Conservation (phyloP, 1,284 basidiomycete species). For the Ustilago tritici region DNA sequence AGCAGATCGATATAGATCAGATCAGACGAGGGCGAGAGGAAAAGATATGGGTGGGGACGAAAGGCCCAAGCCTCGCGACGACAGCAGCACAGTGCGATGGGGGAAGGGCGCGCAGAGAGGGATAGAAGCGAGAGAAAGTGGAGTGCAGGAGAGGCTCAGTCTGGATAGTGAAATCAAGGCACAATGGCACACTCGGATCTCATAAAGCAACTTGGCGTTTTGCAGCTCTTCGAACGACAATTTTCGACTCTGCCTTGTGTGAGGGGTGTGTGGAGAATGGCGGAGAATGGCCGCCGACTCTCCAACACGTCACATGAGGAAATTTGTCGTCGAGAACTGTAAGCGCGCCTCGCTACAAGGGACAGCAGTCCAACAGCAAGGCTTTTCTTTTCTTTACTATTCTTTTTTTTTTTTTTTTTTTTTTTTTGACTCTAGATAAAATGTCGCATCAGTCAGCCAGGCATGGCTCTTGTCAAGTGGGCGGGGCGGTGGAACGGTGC, state of each 20-base stretch:
- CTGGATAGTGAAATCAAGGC: neutral
- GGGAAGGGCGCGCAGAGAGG: neutral
- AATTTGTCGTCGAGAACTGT: neutral
- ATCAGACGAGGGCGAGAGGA: neutral
- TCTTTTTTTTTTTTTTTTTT: no score
- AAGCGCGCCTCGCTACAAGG: conserved; percentile 22
- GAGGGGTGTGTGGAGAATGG: neutral
- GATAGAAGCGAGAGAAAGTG: neutral
- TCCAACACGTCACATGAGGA: neutral
- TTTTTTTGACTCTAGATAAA: no score
- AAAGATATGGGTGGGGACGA: neutral
- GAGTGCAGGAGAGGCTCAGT: conserved; percentile 2
- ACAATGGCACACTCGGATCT: neutral
- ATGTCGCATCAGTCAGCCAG: conserved; percentile 10
- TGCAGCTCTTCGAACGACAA: conserved; percentile 7
- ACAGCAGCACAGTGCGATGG: conserved; percentile 5
- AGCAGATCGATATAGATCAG: conserved; percentile 8
- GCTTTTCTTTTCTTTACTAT: neutral
- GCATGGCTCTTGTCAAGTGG: conserved; percentile 2
- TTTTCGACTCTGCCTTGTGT: neutral
- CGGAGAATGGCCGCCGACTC: conserved; percentile 5
- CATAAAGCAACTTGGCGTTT: neutral
- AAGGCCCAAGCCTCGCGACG: neutral
- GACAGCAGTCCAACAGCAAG: conserved; percentile 1
- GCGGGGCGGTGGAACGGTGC: conserved; percentile 6